phyloP scores from a whole-genome alignment of 148 eudicot genomes.

The Silene uniflora region DNA sequence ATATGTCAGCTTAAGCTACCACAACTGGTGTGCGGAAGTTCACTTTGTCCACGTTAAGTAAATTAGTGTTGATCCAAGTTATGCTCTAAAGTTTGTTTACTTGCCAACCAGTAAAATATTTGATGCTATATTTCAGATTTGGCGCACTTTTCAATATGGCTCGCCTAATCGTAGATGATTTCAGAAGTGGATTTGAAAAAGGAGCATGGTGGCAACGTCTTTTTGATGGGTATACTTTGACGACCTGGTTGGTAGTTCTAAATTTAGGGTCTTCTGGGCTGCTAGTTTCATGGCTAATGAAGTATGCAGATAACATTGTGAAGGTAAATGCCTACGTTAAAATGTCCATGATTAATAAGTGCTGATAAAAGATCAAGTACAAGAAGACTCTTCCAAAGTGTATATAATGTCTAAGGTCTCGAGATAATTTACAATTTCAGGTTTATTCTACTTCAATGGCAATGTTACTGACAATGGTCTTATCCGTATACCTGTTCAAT shows the following conservation, averaged over 20 bases:
- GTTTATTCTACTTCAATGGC: constrained; percentile 99
- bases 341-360: no score
- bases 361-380: no score
- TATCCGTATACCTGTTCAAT: constrained; percentile 67
- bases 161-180: constrained; percentile 71
- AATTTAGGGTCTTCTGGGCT: constrained; percentile 95
- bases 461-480: constrained; percentile 84
- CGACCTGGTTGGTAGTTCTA: constrained; percentile 93
- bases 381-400: not conserved
- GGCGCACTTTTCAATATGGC: constrained; percentile 90
- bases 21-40: no score
- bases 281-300: constrained; percentile 97
- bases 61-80: no score
- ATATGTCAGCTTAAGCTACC: no score
- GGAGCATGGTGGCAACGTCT: constrained; percentile 94
- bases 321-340: constrained; percentile 43
- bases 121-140: constrained; percentile 43
- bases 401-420: not conserved
- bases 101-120: no score
- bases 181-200: constrained; percentile 73
- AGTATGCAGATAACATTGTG: constrained; percentile 91
- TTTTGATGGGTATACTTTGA: constrained; percentile 71
- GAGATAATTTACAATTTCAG: constrained; percentile 31
- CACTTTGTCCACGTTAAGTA: no score
- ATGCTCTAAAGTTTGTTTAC: no score